phyloP scores from a whole-genome alignment of 371 early-diverging fungal species.

The Mucor racemosus region DNA sequence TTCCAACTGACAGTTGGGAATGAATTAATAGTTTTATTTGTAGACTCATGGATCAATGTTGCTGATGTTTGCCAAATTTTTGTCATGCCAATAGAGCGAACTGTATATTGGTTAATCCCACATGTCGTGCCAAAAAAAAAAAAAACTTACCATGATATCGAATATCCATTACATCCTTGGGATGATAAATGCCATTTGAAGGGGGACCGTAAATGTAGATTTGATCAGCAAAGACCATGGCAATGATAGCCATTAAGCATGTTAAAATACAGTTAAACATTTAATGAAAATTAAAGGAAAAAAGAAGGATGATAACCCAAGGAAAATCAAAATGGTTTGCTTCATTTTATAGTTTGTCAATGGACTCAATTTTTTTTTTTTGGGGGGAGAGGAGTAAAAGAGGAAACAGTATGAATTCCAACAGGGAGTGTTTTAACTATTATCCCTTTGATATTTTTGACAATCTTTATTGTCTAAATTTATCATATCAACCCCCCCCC shows the following conservation, averaged over 20 bases:
- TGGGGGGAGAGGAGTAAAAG: background rate
- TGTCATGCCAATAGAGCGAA: conserved; percentile 46
- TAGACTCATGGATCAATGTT: conserved; percentile 18
- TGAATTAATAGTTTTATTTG: conserved; percentile 15
- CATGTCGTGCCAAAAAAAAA: background rate
- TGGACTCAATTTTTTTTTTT: background rate
- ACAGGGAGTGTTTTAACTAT: background rate
- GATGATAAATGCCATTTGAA: conserved; percentile 15
- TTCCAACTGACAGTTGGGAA: conserved; percentile 28
- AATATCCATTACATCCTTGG: conserved; percentile 34
- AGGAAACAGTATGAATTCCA: background rate
- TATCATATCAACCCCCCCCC: background rate
- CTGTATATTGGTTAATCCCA: conserved; percentile 16
- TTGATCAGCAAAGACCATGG: conserved; percentile 28
- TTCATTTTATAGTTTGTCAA: conserved; percentile 3
- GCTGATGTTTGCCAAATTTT: conserved; percentile 31
- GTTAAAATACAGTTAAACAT: conserved; percentile 9
- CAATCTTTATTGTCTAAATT: background rate
- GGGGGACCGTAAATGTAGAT: conserved; percentile 38
- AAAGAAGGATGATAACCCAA: background rate
- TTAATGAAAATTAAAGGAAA: background rate
- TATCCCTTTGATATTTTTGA: background rate
- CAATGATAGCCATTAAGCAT: background rate
- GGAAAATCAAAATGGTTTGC: background rate
- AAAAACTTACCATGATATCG: conserved; percentile 34